Base-by-base conservation (phyloP, 1,284 basidiomycete species). In the Pisolithus thermaeus region DNA sequence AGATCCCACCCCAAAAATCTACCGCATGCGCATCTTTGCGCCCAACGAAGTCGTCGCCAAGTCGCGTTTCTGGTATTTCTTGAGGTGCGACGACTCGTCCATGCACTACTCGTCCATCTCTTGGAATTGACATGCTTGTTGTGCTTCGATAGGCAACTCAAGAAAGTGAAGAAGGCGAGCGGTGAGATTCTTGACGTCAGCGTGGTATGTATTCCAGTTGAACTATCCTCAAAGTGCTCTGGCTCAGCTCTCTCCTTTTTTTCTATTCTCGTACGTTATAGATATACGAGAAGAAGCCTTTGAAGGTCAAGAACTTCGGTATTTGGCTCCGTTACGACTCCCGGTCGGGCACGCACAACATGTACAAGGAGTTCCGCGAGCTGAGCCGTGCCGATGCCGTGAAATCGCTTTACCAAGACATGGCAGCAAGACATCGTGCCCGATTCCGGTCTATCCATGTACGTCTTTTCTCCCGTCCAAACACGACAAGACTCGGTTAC, bases 251-350 rank as follows among this genome's bases (percentile, higher is more conserved):
- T 59, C 56, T 54, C 7, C 60, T 53, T 53, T 49, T 42, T 54
- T 63, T 5, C 51, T 51, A 57, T 30, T 11, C 18, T 20, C 18
- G 18, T 20, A 20, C 18, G 9, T 30, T 57, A 53, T 83, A 95
- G 92, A 96, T 97, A 70, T 83, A 87, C 65, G 96, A 99, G 80
- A 94, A 92, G 83, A 92, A 90, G 76, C 96, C 97, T 37, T 27
- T 95, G 72, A 95, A 96, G 79, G 90, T 97, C 72, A 99, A 99
- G 86, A 98, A 97, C 89, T 98, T 99, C 70, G 97, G 94, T 66
- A 92, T 99, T 78, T 99, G 96, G 96, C 77, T 99, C 71, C 92
- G 97, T 27, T 27, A 27, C 25, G 25, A 27, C 28, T 97, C 94
- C 53, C 92, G 93, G 66, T 96, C 92, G 47, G 94, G 94, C 58